phyloP scores from a whole-genome alignment of 1,284 basidiomycete species.

The Irpex lacteus region DNA sequence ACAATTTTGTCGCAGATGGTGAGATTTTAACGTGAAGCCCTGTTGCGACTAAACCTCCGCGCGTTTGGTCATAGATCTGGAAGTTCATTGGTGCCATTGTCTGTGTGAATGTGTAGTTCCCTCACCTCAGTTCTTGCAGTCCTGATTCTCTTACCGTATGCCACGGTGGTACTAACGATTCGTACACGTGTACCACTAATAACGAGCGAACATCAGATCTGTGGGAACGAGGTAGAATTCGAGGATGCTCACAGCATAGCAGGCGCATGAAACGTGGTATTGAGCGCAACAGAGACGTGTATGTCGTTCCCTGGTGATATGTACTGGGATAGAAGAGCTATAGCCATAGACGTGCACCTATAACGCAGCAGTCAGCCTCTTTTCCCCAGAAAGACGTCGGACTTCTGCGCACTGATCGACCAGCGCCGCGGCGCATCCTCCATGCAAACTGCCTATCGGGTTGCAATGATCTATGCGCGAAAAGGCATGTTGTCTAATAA shows the following conservation, averaged over 20 bases:
- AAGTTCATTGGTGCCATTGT: not conserved
- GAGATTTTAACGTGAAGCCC: slow-evolving; percentile 37
- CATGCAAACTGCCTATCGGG: slow-evolving; percentile 43
- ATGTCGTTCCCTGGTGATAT: not conserved
- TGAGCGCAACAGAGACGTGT: slow-evolving; percentile 12
- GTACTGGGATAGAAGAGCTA: slow-evolving; percentile 3
- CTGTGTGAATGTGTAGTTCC: no score
- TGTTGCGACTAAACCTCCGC: slow-evolving; percentile 31
- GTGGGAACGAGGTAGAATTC: no score
- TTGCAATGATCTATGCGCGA: slow-evolving; percentile 50
- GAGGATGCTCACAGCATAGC: slow-evolving; percentile 10
- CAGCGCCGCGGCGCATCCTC: slow-evolving; percentile 50
- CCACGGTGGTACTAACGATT: slow-evolving; percentile 14
- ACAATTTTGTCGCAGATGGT: slow-evolving; percentile 23
- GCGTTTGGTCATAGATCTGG: slow-evolving; percentile 37
- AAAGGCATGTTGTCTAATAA: not conserved
- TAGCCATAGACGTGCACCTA: slow-evolving; percentile 8
- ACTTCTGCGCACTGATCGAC: slow-evolving; percentile 32
- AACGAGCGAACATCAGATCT: not conserved
- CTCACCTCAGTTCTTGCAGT: slow-evolving; percentile 15
- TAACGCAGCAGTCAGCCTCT: not conserved
- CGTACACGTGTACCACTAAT: slow-evolving; percentile 11
- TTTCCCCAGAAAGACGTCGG: not conserved
- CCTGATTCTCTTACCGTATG: slow-evolving; percentile 13
- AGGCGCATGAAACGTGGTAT: slow-evolving; percentile 13